These are phyloP conservation scores for Tympanopsis confertula DNA, from an alignment of 2,329 filamentous ascomycete genomes.

Conservation along the genomic window DNA sequence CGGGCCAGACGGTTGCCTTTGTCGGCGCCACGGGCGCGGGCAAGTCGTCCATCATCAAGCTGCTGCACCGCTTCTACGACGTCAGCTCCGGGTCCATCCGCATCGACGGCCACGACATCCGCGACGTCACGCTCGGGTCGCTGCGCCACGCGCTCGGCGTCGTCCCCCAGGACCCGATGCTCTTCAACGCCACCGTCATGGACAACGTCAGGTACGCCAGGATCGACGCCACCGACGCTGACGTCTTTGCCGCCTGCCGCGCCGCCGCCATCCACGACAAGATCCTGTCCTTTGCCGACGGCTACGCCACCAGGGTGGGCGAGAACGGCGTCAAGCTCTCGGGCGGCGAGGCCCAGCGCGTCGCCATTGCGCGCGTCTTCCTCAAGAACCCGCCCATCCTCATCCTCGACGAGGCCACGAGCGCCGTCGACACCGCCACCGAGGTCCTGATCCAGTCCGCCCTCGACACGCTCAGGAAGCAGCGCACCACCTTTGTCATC, in stretches of 20 bases:
- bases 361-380: conserved; percentile 30
- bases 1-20: conserved; percentile 44
- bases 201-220: conserved; percentile 55
- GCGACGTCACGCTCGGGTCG: conserved; percentile 42
- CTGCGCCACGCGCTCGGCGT: conserved; percentile 47
- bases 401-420: too few relatives aligned
- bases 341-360: conserved; percentile 36
- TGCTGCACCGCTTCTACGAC: conserved; percentile 50
- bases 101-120: conserved; percentile 48
- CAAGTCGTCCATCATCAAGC: conserved; percentile 50
- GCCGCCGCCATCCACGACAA: conserved; percentile 54
- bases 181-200: conserved; percentile 54
- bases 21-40: conserved; percentile 52
- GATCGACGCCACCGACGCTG: conserved; percentile 45
- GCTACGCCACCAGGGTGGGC: conserved; percentile 33
- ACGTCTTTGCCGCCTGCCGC: conserved; percentile 47
- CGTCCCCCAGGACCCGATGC: conserved; percentile 50
- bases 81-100: conserved; percentile 37
- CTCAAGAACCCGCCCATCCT: conserved; percentile 15
- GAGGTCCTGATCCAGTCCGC: conserved; percentile 31
- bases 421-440: conserved; percentile 31
- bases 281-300: conserved; percentile 43
- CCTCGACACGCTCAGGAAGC: conserved; percentile 28
- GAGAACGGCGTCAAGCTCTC: conserved; percentile 34
- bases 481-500: conserved; percentile 38